Conservation (phyloP, 306 rosid genomes). For the Senna siamea region DNA sequence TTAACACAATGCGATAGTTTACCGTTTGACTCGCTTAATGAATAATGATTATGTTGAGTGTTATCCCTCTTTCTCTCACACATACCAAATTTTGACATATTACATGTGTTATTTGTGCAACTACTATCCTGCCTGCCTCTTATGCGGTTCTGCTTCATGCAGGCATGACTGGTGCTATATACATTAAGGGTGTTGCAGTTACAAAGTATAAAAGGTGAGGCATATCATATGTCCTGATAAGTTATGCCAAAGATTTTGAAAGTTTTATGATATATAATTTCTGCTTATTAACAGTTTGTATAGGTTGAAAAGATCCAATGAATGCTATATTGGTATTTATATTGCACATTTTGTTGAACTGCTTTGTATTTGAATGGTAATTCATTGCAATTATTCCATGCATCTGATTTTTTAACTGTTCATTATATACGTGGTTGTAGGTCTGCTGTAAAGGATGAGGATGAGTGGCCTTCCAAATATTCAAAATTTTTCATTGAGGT, state of each 20-base stretch:
- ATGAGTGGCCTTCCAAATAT: slow-evolving; percentile 95
- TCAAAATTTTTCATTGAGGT: slow-evolving; percentile 85
- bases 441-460: slow-evolving; percentile 86
- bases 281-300: slow-evolving; percentile 21
- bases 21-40: neutral
- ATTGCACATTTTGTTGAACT: slow-evolving; percentile 11
- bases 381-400: slow-evolving; percentile 4
- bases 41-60: neutral
- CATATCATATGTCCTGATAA: neutral
- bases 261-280: neutral
- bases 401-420: slow-evolving; percentile 8
- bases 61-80: neutral
- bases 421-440: slow-evolving; percentile 45
- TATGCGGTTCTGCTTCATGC: slow-evolving; percentile 32
- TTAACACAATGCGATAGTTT: neutral
- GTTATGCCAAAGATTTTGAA: slow-evolving; percentile 15
- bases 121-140: slow-evolving; percentile 9
- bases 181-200: slow-evolving; percentile 86
- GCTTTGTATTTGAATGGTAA: slow-evolving; percentile 14
- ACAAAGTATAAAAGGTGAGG: slow-evolving; percentile 86
- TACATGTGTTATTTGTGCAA: neutral
- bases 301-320: neutral
- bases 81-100: too few species aligned
- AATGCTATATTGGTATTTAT: neutral
- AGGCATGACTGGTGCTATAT: slow-evolving; percentile 95